A percentile compares a stretch with the other conserved stretches of the same genome.
phyloP scores from a whole-genome alignment of 1,284 basidiomycete genomes.

The Marasmius oreades region DNA sequence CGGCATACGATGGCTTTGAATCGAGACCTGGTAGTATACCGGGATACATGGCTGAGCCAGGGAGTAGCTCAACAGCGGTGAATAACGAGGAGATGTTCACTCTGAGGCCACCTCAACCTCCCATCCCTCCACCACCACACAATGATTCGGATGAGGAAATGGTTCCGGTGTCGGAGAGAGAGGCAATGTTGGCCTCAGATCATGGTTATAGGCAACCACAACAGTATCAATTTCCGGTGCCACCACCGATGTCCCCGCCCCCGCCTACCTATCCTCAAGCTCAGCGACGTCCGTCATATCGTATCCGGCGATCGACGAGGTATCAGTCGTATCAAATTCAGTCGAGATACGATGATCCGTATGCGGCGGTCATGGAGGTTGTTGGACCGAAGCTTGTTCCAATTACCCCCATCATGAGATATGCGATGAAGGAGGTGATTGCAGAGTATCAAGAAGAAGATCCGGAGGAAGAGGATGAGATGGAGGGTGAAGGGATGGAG shows the following conservation, averaged over 20 bases:
- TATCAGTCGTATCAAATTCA: constrained; percentile 30
- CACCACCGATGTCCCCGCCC: neutral
- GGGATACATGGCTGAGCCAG: constrained; percentile 14
- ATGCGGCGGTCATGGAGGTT: constrained; percentile 41
- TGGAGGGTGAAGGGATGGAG: neutral
- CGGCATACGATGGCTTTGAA: constrained; percentile 9
- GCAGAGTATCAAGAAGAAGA: constrained; percentile 68
- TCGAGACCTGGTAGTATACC: constrained; percentile 12
- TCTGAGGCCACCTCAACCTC: neutral
- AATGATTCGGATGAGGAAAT: constrained; percentile 43
- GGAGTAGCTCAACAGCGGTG: constrained; percentile 30
- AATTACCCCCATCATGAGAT: constrained; percentile 73
- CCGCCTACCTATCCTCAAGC: neutral
- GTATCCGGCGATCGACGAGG: neutral
- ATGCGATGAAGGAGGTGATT: constrained; percentile 76
- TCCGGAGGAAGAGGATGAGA: constrained; percentile 1
- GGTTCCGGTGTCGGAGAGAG: constrained; percentile 37
- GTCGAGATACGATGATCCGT: constrained; percentile 29
- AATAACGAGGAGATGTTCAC: constrained; percentile 15
- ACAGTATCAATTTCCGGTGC: neutral
- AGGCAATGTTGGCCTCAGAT: constrained; percentile 8
- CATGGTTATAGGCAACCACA: constrained; percentile 18
- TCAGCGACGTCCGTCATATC: too few relatives aligned
- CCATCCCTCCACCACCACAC: neutral
- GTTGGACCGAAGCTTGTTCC: constrained; percentile 72